phyloP scores from a whole-genome alignment of 2,329 filamentous ascomycete genomes.

The Aureobasidium pullulans region DNA sequence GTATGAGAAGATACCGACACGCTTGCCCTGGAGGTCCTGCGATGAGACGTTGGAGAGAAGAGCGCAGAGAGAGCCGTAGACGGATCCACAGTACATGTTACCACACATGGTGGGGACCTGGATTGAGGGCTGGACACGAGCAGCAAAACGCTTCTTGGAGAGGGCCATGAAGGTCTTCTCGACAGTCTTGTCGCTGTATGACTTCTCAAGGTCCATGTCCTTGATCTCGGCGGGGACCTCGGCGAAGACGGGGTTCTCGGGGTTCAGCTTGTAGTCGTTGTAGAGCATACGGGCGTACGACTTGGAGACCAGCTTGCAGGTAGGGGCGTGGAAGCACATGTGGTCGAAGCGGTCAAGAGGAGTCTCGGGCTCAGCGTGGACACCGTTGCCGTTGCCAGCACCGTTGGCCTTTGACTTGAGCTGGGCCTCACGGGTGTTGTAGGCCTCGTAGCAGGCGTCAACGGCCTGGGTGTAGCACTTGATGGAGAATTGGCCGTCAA shows the following conservation, averaged over 20 bases:
- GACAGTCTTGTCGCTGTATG: conserved; percentile 44
- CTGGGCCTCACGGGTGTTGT: conserved; percentile 42
- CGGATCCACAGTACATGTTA: conserved; percentile 49
- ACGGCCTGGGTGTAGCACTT: conserved; percentile 48
- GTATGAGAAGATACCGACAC: conserved; percentile 46
- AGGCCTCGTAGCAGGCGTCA: conserved; percentile 47
- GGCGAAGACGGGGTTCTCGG: conserved; percentile 41
- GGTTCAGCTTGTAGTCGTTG: conserved; percentile 44
- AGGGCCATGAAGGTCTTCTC: conserved; percentile 48
- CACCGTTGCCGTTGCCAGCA: conserved; percentile 35
- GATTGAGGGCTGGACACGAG: conserved; percentile 43
- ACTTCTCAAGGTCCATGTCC: conserved; percentile 39
- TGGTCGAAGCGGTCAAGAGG: conserved; percentile 47
- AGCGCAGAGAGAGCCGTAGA: conserved; percentile 44
- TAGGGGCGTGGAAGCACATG: conserved; percentile 49
- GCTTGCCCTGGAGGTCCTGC: conserved; percentile 42
- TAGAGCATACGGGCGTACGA: conserved; percentile 46
- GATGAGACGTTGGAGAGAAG: conserved; percentile 40
- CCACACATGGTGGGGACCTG: conserved; percentile 46
- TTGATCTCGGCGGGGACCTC: conserved; percentile 43
- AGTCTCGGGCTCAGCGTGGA: conserved; percentile 34
- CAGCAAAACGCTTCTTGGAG: conserved; percentile 44
- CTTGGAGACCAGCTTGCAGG: conserved; percentile 49
- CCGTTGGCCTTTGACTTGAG: conserved; percentile 37
- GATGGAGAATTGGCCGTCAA: conserved; percentile 47